Base-by-base conservation (phyloP, 495 filamentous ascomycete species). In the Darksidea phi region DNA sequence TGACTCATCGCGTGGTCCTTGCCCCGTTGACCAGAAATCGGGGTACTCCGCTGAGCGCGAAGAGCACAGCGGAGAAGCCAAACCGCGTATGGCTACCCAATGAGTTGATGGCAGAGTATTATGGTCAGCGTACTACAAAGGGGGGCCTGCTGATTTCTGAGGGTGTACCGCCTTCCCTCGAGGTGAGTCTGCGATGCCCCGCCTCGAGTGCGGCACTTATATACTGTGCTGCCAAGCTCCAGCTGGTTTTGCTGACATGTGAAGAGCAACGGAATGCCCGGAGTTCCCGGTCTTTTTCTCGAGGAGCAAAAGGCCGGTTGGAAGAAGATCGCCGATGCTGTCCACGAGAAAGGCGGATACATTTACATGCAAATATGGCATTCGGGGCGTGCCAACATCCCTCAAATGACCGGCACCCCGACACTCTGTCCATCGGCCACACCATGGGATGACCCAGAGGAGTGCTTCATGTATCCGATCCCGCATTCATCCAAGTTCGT, bases 81-180 rank as follows among this genome's bases (percentile, higher is more conserved):
- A 79, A 79, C 69, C 72, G 77, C 21, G 68, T 76, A 54, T 78
- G 76, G 74, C 69, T 74, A 36, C 76, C 78, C 18, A 76, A 76
- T 12, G 72, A 78, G 47, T 67, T 80, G 23, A 64, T 80, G n/a
- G 71, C 71, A 57, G 77, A 82, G 25, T 83, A 85, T 70, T 84
- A 85, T 69, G 52, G 67, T 1, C 82, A 86, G 57, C 75, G 81
- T 8, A 72, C 81, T 1, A 77, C 78, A 7, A 61, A 75, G 13
- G 82, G 82, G 12, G 79, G 79, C 1, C 63, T 85, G n/a, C 71
- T 84, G 36, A 80, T 85, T 37, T 75, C 76, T 5, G 81, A 84
- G 67, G 82, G 77, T 0, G 76, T 78, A n/a, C 73, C 77, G n/a
- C 76, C 79, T 26, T 79, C 74, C n/a, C 63, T 76, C 0, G 76